These are phyloP conservation scores for Reutealis trisperma DNA, from an alignment of 345 rosid genomes.

Conservation along the genomic window DNA sequence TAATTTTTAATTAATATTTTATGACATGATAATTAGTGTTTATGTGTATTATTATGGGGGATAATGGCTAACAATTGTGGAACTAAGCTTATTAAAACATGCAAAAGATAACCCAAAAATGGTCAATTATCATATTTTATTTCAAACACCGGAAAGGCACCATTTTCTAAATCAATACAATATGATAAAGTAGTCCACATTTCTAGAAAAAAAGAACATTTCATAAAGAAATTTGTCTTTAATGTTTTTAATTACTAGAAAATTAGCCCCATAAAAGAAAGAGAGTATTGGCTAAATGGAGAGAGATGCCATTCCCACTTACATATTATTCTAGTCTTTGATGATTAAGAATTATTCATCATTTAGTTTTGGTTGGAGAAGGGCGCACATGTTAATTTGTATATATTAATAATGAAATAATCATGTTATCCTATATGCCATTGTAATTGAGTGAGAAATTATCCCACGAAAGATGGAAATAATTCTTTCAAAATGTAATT, in stretches of 20 bases:
- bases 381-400: too few species aligned
- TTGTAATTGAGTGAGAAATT: too few species aligned
- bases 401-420: too few species aligned
- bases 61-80: conserved; percentile 12
- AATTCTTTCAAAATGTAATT: too few species aligned
- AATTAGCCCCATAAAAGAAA: too few species aligned
- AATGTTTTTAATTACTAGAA: too few species aligned
- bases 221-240: not conserved
- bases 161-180: conserved; percentile 7
- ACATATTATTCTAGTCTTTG: not conserved
- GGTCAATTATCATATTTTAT: conserved; percentile 5
- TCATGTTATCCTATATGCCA: too few species aligned
- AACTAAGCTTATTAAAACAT: not conserved
- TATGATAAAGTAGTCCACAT: not conserved
- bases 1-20: not conserved
- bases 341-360: too few species aligned
- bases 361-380: too few species aligned
- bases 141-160: not conserved
- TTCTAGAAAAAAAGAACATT: not conserved
- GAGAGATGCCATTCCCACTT: not conserved
- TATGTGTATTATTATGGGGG: not conserved
- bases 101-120: not conserved
- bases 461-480: too few species aligned
- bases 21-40: not conserved
- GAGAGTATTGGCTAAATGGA: not conserved